Conservation (phyloP, 441 rosid species). For the Gossypium aridum region DNA sequence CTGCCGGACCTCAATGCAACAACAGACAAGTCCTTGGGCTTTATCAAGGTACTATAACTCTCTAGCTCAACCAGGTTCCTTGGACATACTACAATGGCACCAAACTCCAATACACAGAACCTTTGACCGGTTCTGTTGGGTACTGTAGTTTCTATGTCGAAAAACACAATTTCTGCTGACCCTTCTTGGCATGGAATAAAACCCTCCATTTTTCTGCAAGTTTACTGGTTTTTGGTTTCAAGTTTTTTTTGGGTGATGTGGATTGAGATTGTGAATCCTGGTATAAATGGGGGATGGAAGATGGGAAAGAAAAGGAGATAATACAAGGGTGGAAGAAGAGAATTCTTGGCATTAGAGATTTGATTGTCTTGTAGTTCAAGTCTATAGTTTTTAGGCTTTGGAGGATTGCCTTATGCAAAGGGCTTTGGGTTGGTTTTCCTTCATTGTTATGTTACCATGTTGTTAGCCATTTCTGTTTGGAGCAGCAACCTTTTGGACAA, state of each 20-base stretch:
- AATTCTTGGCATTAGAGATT: conserved; percentile 27
- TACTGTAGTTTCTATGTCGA: conserved; percentile 87
- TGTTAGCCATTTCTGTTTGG: neutral
- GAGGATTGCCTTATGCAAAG: conserved; percentile 25
- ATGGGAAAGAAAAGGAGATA: conserved; percentile 2
- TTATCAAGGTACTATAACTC: conserved; percentile 63
- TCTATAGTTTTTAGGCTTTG: conserved; percentile 26
- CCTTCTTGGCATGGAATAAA: conserved; percentile 12
- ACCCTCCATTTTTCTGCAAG: conserved; percentile 28
- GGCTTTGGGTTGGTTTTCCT: conserved; percentile 8
- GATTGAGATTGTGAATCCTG: neutral
- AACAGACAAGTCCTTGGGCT: conserved; percentile 58
- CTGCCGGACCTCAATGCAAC: conserved; percentile 55
- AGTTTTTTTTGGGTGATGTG: neutral
- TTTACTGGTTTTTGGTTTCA: neutral
- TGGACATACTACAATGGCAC: conserved; percentile 88
- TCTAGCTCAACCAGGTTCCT: conserved; percentile 60
- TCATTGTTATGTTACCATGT: neutral
- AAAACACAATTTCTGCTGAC: conserved; percentile 54
- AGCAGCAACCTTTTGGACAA: conserved; percentile 7
- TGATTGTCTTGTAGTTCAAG: conserved; percentile 57
- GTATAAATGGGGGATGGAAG: conserved; percentile 14
- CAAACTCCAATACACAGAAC: conserved; percentile 77
- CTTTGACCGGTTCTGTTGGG: conserved; percentile 58
- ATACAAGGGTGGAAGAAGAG: conserved; percentile 11